These are phyloP conservation scores for Pythium chondricola DNA, from an alignment of 352 stramenopile species.

Conservation along the genomic window DNA sequence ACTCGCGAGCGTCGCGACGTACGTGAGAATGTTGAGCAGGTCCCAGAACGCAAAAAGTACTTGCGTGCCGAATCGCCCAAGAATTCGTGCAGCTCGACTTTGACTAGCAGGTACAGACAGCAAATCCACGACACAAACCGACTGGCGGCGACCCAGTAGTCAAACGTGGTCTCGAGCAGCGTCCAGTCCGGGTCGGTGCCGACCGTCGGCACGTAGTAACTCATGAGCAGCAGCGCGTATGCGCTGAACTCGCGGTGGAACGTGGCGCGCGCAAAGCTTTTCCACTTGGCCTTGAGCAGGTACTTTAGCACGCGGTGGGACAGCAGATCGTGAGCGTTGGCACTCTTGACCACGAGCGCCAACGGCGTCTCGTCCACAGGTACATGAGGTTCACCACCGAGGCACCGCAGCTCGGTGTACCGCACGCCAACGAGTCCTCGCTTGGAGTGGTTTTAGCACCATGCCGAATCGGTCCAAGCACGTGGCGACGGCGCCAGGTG, in stretches of 20 bases:
- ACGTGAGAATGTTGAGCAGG: slow-evolving; percentile 43
- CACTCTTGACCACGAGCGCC: slow-evolving; percentile 31
- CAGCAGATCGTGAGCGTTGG: slow-evolving; percentile 34
- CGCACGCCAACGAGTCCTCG: slow-evolving; percentile 39
- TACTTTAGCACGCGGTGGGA: slow-evolving; percentile 53
- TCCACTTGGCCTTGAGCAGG: slow-evolving; percentile 51
- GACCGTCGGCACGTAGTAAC: slow-evolving; percentile 54
- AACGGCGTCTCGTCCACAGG: slow-evolving; percentile 42
- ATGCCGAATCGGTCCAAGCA: slow-evolving; percentile 53
- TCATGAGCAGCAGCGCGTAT: slow-evolving; percentile 39
- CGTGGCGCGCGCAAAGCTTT: slow-evolving; percentile 41
- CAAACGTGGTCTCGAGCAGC: slow-evolving; percentile 24
- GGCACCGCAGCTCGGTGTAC: slow-evolving; percentile 33
- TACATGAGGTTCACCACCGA: slow-evolving; percentile 48
- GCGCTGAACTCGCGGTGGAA: slow-evolving; percentile 45
- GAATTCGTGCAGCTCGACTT: slow-evolving; percentile 46
- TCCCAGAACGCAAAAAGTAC: slow-evolving; percentile 63
- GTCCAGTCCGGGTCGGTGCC: slow-evolving; percentile 51
- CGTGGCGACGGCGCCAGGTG: slow-evolving; percentile 25
- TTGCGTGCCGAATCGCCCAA: slow-evolving; percentile 27
- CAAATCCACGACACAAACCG: slow-evolving; percentile 43
- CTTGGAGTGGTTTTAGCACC: slow-evolving; percentile 39
- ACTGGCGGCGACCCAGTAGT: slow-evolving; percentile 35
- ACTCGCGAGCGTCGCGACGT: slow-evolving; percentile 34
- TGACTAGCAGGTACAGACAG: slow-evolving; percentile 44